phyloP scores from a whole-genome alignment of 2,329 filamentous ascomycete genomes.

The Colletotrichum aenigma region DNA sequence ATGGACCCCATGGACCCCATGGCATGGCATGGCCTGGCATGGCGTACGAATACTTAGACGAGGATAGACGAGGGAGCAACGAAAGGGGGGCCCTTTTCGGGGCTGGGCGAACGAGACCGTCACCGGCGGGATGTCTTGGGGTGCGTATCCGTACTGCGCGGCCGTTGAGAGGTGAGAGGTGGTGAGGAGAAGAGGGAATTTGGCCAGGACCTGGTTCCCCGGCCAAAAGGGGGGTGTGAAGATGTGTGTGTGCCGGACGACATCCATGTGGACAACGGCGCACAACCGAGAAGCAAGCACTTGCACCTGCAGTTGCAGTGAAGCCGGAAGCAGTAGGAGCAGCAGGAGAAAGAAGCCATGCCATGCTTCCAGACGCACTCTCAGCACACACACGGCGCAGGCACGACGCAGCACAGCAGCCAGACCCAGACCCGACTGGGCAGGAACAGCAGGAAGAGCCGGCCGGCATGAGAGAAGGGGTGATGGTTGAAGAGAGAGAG shows the following conservation, averaged over 20 bases:
- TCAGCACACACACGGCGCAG: conserved; percentile 8
- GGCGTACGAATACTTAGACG: neutral
- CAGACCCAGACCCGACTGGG: neutral
- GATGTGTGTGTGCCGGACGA: neutral
- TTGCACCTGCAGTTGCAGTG: conserved; percentile 11
- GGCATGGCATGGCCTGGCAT: neutral
- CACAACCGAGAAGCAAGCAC: conserved; percentile 9
- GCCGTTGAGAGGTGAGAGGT: neutral
- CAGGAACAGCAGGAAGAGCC: neutral
- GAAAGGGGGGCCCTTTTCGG: neutral
- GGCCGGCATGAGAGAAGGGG: neutral
- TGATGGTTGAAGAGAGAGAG: neutral
- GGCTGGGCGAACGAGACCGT: neutral
- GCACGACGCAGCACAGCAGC: conserved; percentile 12
- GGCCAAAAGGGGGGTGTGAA: neutral
- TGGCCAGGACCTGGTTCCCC: conserved; percentile 3
- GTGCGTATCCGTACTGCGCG: neutral
- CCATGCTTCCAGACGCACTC: neutral
- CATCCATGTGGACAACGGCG: conserved; percentile 11
- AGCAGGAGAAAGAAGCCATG: neutral
- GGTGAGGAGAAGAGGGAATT: neutral
- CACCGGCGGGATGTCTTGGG: neutral
- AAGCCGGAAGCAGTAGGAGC: conserved; percentile 1
- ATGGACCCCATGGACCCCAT: neutral
- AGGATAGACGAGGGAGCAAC: neutral